Evolutionary conservation across 805 yeast species (phyloP).

Genomic region (Yarrowia sp.): DNA sequence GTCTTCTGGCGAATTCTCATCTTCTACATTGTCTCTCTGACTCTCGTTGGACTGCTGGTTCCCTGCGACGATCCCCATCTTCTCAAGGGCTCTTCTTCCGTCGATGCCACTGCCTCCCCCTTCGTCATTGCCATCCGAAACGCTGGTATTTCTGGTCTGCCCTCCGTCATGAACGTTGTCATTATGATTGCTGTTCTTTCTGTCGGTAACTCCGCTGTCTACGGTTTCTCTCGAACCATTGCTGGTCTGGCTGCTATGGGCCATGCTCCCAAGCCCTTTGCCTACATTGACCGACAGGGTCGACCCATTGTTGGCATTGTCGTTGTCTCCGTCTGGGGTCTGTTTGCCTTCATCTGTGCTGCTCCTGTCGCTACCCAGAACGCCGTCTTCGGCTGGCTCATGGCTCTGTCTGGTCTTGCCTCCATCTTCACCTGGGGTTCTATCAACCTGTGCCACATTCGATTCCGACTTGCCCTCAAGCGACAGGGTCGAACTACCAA

Average conservation of each 20-base stretch:
- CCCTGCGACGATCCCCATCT: constrained; percentile 57
- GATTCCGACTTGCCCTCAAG: constrained; percentile 59
- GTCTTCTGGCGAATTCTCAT: constrained; percentile 77
- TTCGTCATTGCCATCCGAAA: constrained; percentile 68
- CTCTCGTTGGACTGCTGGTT: constrained; percentile 65
- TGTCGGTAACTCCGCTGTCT: constrained; percentile 71
- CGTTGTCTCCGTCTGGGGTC: constrained; percentile 49
- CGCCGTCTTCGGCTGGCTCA: constrained; percentile 62
- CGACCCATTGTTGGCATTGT: constrained; percentile 71
- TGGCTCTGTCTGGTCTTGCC: constrained; percentile 68
- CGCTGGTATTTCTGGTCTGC: constrained; percentile 65
- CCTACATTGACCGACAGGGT: constrained; percentile 73
- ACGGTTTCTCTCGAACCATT: constrained; percentile 66
- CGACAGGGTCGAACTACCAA: constrained; percentile 57
- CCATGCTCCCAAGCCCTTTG: constrained; percentile 57
- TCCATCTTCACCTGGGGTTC: constrained; percentile 75
- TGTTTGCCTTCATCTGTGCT: constrained; percentile 62
- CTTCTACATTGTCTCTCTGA: constrained; percentile 63
- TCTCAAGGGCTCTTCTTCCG: constrained; percentile 48
- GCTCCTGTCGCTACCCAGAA: constrained; percentile 44
- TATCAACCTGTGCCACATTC: constrained; percentile 60
- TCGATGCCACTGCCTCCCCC: constrained; percentile 68
- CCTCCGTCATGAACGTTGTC: constrained; percentile 68
- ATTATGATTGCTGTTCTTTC: constrained; percentile 66
- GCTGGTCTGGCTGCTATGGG: constrained; percentile 67